Conservation (phyloP, 371 early-diverging fungal species). For the Apophysomyces trapeziformis region DNA sequence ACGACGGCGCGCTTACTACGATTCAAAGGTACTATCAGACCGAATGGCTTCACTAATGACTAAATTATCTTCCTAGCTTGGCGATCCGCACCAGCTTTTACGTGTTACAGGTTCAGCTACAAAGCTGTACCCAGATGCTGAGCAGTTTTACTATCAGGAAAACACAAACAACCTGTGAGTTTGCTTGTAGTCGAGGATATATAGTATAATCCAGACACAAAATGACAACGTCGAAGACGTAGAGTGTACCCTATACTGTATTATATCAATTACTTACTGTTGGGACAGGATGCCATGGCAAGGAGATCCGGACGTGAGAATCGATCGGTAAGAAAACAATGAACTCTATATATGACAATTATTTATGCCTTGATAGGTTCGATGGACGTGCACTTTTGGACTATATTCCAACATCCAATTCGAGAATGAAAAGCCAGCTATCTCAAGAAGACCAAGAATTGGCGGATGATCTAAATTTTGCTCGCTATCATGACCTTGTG, state of each 20-base stretch:
- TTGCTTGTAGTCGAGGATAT: conserved; percentile 8
- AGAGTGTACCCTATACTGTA: not conserved
- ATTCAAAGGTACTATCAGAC: conserved; percentile 49
- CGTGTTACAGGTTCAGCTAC: conserved; percentile 58
- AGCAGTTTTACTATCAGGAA: conserved; percentile 59
- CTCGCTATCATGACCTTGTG: conserved; percentile 60
- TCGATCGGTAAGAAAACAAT: conserved; percentile 42
- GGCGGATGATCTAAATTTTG: conserved; percentile 56
- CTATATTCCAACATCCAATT: conserved; percentile 40
- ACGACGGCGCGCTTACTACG: conserved; percentile 60
- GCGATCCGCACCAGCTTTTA: conserved; percentile 61
- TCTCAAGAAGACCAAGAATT: conserved; percentile 42
- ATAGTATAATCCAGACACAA: conserved; percentile 9
- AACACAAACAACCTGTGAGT: conserved; percentile 56
- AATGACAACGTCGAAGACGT: not conserved
- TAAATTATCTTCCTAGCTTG: conserved; percentile 38
- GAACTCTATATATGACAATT: not conserved
- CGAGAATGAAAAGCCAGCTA: conserved; percentile 15
- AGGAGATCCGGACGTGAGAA: conserved; percentile 51
- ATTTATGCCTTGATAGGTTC: conserved; percentile 43
- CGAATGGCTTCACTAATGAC: not conserved
- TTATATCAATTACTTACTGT: conserved; percentile 6
- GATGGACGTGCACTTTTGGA: conserved; percentile 64
- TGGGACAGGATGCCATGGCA: conserved; percentile 54
- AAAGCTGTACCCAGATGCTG: conserved; percentile 56